Percentiles rank a stretch among this genome's conserved stretches.
These are phyloP conservation scores for Pichia cactophila DNA, from an alignment of 1,139 yeast species.

Conservation along the genomic window DNA sequence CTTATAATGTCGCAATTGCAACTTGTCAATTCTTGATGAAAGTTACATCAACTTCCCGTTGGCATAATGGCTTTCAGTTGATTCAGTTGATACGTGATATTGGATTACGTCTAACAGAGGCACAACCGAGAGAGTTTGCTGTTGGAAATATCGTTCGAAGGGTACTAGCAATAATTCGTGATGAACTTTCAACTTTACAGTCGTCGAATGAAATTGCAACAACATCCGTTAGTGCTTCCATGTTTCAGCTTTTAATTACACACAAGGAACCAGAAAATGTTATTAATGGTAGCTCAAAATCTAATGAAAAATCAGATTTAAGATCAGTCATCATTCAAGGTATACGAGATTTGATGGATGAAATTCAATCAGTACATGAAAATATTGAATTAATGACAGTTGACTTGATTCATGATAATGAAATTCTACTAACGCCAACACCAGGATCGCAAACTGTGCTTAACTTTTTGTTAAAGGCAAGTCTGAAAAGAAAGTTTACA, in stretches of 20 bases:
- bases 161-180: conserved; percentile 80
- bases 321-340: conserved; percentile 91
- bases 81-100: conserved; percentile 60
- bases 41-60: conserved; percentile 82
- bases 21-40: conserved; percentile 83
- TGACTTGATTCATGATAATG: conserved; percentile 93
- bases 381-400: conserved; percentile 85
- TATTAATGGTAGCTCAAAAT: conserved; percentile 10
- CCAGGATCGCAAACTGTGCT: conserved; percentile 87
- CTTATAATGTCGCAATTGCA: conserved; percentile 74
- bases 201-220: conserved; percentile 35
- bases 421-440: conserved; percentile 84
- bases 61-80: conserved; percentile 72
- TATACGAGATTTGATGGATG: conserved; percentile 87
- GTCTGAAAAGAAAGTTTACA: conserved; percentile 83
- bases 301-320: conserved; percentile 39
- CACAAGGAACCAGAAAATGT: conserved; percentile 18
- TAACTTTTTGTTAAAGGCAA: conserved; percentile 78
- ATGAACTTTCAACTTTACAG: conserved; percentile 45
- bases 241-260: conserved; percentile 81
- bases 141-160: conserved; percentile 90
- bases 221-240: conserved; percentile 54
- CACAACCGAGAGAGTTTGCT: conserved; percentile 74
- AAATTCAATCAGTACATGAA: conserved; percentile 81
- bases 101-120: conserved; percentile 50